Percentiles rank a stretch among this genome's conserved stretches.
phyloP scores from a whole-genome alignment of 148 eudicot species.

The Camellia granthamiana region DNA sequence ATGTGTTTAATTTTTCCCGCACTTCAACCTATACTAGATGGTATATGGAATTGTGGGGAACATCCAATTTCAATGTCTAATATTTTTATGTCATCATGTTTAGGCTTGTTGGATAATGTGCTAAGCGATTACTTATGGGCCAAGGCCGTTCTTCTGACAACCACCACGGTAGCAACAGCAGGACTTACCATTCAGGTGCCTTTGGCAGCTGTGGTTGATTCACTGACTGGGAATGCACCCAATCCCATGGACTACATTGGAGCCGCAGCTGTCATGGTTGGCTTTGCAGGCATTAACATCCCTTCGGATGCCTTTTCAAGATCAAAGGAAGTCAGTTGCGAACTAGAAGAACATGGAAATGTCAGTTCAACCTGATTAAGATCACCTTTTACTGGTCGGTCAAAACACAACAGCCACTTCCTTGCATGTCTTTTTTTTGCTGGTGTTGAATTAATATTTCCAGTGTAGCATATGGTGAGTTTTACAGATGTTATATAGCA shows the following conservation, averaged over 20 bases:
- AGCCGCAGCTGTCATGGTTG: slow-evolving; percentile 77
- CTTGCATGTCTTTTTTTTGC: not conserved
- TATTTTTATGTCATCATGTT: not conserved
- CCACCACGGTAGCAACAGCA: slow-evolving; percentile 97
- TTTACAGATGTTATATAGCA: not conserved
- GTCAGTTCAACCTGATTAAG: slow-evolving; percentile 17
- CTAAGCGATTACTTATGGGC: slow-evolving; percentile 97
- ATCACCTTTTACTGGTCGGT: slow-evolving; percentile 11
- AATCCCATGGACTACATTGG: slow-evolving; percentile 62
- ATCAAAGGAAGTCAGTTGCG: slow-evolving; percentile 39
- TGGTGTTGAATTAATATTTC: not conserved
- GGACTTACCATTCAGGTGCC: slow-evolving; percentile 97
- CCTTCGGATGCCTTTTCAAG: slow-evolving; percentile 53
- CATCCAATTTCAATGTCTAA: not conserved
- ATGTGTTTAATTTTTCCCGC: not conserved
- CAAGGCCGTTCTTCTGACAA: slow-evolving; percentile 88
- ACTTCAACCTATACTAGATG: not conserved
- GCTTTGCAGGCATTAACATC: slow-evolving; percentile 80
- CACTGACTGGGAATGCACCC: slow-evolving; percentile 71
- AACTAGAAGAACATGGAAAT: slow-evolving; percentile 39
- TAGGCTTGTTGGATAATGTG: slow-evolving; percentile 91
- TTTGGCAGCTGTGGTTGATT: slow-evolving; percentile 78
- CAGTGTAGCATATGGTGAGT: not conserved
- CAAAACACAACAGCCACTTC: not conserved
- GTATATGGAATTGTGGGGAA: not conserved